These are phyloP conservation scores for Paracoccidioides lutzii DNA, from an alignment of 2,329 filamentous ascomycete genomes.

Conservation along the genomic window DNA sequence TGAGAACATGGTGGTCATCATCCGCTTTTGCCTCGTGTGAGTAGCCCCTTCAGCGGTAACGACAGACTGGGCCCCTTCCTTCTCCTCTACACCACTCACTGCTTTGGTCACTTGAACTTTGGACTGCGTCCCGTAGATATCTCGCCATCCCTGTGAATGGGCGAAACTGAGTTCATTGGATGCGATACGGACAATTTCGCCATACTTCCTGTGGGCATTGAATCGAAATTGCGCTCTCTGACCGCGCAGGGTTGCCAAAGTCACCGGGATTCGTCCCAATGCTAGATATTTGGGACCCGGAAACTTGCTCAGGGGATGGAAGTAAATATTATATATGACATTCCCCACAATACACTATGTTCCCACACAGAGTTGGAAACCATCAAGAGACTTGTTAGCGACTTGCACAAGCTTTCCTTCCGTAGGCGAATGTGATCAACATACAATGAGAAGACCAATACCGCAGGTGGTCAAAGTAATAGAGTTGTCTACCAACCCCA, in stretches of 20 bases:
- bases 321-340: slow-evolving; percentile 15
- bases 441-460: background rate
- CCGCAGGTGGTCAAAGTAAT: slow-evolving; percentile 1
- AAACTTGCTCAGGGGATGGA: slow-evolving; percentile 16
- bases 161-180: slow-evolving; percentile 18
- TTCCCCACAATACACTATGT: background rate
- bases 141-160: slow-evolving; percentile 17
- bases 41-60: slow-evolving; percentile 12
- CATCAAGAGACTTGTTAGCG: background rate
- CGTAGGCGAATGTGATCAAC: background rate
- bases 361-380: background rate
- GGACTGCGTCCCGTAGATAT: slow-evolving; percentile 17
- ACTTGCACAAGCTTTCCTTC: background rate
- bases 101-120: slow-evolving; percentile 4
- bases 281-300: slow-evolving; percentile 14
- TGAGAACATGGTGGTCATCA: slow-evolving; percentile 31
- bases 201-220: slow-evolving; percentile 17
- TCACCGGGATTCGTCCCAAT: slow-evolving; percentile 7
- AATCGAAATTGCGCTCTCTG: slow-evolving; percentile 5
- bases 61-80: slow-evolving; percentile 6
- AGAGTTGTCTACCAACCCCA: background rate
- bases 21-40: slow-evolving; percentile 19
- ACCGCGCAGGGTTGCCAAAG: slow-evolving; percentile 4
- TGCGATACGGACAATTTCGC: slow-evolving; percentile 19
- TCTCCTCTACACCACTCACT: slow-evolving; percentile 5